Evolutionary conservation across 1,139 yeast genomes (phyloP).

Genomic region (Petasospora fabianii): DNA sequence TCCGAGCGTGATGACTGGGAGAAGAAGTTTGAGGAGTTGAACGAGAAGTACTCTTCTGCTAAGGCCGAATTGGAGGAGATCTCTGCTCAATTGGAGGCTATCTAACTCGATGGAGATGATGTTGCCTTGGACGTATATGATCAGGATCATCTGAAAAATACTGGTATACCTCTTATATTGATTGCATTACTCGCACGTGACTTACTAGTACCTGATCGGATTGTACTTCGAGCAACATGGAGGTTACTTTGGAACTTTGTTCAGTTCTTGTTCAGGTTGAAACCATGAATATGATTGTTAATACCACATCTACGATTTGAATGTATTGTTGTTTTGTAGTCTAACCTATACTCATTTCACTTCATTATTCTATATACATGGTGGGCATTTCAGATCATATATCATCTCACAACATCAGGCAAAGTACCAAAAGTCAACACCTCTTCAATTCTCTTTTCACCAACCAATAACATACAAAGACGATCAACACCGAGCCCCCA

Average conservation of each 20-base stretch:
- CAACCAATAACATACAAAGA: slow-evolving; percentile 73
- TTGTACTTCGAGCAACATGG: neutral
- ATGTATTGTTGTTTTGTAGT: too few species aligned
- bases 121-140: neutral
- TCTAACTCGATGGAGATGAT: slow-evolving; percentile 38
- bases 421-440: slow-evolving; percentile 82
- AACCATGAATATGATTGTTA: slow-evolving; percentile 3
- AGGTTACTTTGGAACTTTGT: slow-evolving; percentile 5
- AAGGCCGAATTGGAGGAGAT: slow-evolving; percentile 90
- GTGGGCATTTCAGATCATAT: too few species aligned
- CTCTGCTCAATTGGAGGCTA: slow-evolving; percentile 86
- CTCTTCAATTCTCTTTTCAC: slow-evolving; percentile 63
- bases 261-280: slow-evolving; percentile 9
- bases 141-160: neutral
- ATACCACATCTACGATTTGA: slow-evolving; percentile 1
- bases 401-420: slow-evolving; percentile 60
- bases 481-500: slow-evolving; percentile 97
- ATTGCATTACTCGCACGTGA: slow-evolving; percentile 3
- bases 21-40: slow-evolving; percentile 84
- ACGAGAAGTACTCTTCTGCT: slow-evolving; percentile 75
- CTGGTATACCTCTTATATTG: slow-evolving; percentile 8
- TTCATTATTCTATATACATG: slow-evolving; percentile 1
- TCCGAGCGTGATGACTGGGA: slow-evolving; percentile 91
- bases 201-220: slow-evolving; percentile 1
- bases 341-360: neutral